Base-by-base conservation (phyloP, 2,329 filamentous ascomycete species). In the Diaporthe citri region DNA sequence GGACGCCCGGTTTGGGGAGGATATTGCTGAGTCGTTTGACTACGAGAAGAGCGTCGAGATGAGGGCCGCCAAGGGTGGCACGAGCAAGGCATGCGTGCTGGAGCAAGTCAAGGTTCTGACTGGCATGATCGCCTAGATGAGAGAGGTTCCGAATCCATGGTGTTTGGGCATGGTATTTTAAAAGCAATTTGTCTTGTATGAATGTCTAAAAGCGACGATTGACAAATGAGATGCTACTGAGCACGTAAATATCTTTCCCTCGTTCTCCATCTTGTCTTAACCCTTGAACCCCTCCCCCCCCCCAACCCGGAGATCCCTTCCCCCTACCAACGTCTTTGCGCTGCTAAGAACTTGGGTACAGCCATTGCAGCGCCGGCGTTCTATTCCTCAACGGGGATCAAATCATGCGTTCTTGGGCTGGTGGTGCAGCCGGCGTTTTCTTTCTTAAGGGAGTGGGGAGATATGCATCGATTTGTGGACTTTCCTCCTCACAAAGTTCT, bases 21-120 rank as follows among this genome's bases (percentile, higher is more conserved):
- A 97, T 81, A 90, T 97, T 55, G 84, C 89, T 62, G 86, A 90
- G 64, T 90, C 90, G 36, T 94, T 98, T 81, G 90, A 97, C 84
- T 97, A 97, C 80, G 93, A 97, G 85, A 90, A 90, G 77, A 94
- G 93, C 76, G 94, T 97, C 9, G 95, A 98, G 88, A 89, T 93
- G 86, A 91, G 93, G 80, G 90, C 91, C 56, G 92, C 94, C 3
- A 92, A 91, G 78, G 95, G 95, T 34, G 94, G 95, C 39, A 97
- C 94, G 34, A 95, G 94, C 86, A 92, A 90, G 85, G 89, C 88
- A 17, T 89, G 90, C 34, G 92, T 94, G 9, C 79, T 90, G 77
- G 88, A 93, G 84, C 92, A 94, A 85, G 88, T 94, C 77, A 84
- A 88, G 79, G 88, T 86, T 9, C 77, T 88, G 74, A 84, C 83